Evolutionary conservation across 2,329 filamentous ascomycete species (phyloP).

Genomic region (Trichothecium sympodiale): DNA sequence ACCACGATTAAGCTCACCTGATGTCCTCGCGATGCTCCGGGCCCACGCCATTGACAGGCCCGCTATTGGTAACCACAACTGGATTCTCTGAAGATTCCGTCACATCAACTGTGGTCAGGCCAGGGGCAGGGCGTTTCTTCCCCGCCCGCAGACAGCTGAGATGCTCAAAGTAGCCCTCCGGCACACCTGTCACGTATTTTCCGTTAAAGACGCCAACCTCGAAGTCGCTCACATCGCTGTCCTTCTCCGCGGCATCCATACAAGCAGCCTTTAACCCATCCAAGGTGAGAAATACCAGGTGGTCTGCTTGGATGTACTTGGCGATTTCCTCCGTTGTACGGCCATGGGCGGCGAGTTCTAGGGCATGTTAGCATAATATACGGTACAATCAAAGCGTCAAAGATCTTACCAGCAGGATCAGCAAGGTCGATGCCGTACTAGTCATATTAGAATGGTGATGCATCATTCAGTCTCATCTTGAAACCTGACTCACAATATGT

Average conservation of each 20-base stretch:
- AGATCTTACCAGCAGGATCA: slow-evolving; percentile 19
- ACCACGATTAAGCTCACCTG: slow-evolving; percentile 13
- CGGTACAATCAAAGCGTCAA: neutral
- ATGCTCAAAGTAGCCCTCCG: slow-evolving; percentile 72
- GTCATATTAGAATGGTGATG: neutral
- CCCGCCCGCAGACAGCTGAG: slow-evolving; percentile 62
- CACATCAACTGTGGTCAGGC: neutral
- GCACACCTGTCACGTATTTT: slow-evolving; percentile 71
- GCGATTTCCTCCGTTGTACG: slow-evolving; percentile 27
- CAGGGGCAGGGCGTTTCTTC: slow-evolving; percentile 22
- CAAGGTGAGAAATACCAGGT: slow-evolving; percentile 50
- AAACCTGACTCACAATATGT: slow-evolving; percentile 58
- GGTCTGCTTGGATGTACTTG: slow-evolving; percentile 29
- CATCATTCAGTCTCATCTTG: neutral
- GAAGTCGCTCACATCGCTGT: slow-evolving; percentile 48
- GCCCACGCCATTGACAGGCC: slow-evolving; percentile 44
- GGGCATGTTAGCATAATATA: neutral
- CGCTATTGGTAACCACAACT: slow-evolving; percentile 13
- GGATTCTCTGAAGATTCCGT: slow-evolving; percentile 1
- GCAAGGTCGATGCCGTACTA: slow-evolving; percentile 38
- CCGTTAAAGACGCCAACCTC: slow-evolving; percentile 91
- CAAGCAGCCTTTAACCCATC: slow-evolving; percentile 74
- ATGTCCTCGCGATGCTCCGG: slow-evolving; percentile 16
- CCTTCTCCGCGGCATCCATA: slow-evolving; percentile 51
- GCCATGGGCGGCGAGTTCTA: slow-evolving; percentile 30